Conservation (phyloP, 305 asterid genomes). For the Lippia alba region DNA sequence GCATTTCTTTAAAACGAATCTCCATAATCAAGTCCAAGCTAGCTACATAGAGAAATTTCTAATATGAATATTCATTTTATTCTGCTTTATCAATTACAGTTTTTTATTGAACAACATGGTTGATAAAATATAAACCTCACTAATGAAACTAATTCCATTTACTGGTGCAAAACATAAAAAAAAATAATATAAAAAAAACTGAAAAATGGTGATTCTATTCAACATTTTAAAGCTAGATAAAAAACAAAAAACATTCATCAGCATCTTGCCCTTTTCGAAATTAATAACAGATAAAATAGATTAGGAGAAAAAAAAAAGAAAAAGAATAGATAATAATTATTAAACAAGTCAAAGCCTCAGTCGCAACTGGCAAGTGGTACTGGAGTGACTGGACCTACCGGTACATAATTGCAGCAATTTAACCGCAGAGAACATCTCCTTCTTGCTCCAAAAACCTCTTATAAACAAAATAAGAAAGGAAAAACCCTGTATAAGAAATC, state of each 20-base stretch:
- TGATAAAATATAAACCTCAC: too few relatives aligned
- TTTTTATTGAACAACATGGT: too few relatives aligned
- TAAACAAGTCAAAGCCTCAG: not conserved
- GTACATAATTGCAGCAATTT: conserved; percentile 36
- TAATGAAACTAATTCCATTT: too few relatives aligned
- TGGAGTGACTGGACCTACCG: not conserved
- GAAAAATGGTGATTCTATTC: not conserved
- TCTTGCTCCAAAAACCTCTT: conserved; percentile 1
- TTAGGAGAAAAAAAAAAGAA: not conserved
- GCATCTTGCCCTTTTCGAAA: too few relatives aligned
- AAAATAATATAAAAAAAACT: too few relatives aligned
- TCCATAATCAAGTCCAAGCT: too few relatives aligned
- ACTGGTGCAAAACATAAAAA: too few relatives aligned
- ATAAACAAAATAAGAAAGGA: not conserved
- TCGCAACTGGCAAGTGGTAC: conserved; percentile 1
- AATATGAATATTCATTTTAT: not conserved
- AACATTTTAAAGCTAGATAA: too few relatives aligned
- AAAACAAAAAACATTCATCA: too few relatives aligned
- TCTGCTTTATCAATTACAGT: not conserved
- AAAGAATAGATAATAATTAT: not conserved
- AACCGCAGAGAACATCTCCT: conserved; percentile 35
- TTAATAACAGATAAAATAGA: too few relatives aligned
- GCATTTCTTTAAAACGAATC: too few relatives aligned
- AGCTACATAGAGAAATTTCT: not conserved
- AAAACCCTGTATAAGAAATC: conserved; percentile 28